Evolutionary conservation across 2,329 filamentous ascomycete genomes (phyloP).

Genomic region (Cercospora sp.): DNA sequence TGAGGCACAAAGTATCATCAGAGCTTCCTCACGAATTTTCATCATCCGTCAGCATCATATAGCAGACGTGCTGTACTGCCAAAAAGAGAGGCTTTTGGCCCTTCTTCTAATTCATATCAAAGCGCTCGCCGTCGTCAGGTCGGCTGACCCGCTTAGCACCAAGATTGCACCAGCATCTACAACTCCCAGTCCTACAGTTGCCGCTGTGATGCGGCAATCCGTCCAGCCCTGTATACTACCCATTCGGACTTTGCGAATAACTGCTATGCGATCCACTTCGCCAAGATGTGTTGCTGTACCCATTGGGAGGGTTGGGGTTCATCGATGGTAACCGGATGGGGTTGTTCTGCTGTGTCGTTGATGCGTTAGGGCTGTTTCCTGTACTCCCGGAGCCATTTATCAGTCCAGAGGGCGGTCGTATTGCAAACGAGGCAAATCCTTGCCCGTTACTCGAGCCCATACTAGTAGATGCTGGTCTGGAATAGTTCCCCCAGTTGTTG

Average conservation of each 20-base stretch:
- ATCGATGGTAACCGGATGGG: slow-evolving; percentile 19
- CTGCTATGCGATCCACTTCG: slow-evolving; percentile 17
- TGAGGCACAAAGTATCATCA: slow-evolving; percentile 4
- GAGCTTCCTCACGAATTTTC: background rate
- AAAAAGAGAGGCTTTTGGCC: background rate
- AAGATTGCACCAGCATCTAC: slow-evolving; percentile 1
- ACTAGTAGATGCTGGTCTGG: slow-evolving; percentile 15
- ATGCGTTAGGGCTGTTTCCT: background rate
- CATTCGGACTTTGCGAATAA: slow-evolving; percentile 22
- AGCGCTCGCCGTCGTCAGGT: background rate
- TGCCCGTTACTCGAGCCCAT: slow-evolving; percentile 9
- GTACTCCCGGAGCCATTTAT: slow-evolving; percentile 4
- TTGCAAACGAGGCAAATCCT: slow-evolving; percentile 13
- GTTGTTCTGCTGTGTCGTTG: slow-evolving; percentile 11
- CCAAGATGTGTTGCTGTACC: slow-evolving; percentile 16
- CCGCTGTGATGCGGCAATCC: background rate
- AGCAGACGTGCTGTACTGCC: slow-evolving; percentile 12
- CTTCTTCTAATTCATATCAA: background rate
- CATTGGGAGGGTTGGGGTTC: slow-evolving; percentile 12
- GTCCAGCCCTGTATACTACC: slow-evolving; percentile 5
- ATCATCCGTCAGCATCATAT: slow-evolving; percentile 3
- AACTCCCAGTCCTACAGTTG: background rate
- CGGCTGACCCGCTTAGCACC: background rate
- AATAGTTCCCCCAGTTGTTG: slow-evolving; percentile 16
- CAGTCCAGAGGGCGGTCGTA: slow-evolving; percentile 18